These are phyloP conservation scores for Plasmopara halstedii DNA, from an alignment of 352 stramenopile genomes.

Conservation along the genomic window DNA sequence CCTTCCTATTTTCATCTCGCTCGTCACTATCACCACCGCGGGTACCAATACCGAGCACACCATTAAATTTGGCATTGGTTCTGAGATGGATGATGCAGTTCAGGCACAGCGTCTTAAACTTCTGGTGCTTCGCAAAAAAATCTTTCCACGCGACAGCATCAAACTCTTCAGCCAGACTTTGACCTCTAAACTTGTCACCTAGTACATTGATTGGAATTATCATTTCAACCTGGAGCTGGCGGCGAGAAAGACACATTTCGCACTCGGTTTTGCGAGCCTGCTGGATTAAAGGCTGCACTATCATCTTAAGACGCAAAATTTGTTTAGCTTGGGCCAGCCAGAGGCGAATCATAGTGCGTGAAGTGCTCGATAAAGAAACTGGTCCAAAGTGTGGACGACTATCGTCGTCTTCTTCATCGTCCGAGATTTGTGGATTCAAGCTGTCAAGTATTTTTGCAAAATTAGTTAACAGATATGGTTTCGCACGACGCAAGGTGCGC, in stretches of 20 bases:
- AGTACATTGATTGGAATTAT: conserved; percentile 89
- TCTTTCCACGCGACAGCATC: conserved; percentile 92
- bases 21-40: conserved; percentile 7
- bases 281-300: conserved; percentile 90
- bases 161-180: conserved; percentile 86
- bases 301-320: conserved; percentile 73
- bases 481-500: conserved; percentile 80
- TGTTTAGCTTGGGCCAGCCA: conserved; percentile 88
- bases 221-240: conserved; percentile 92
- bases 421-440: conserved; percentile 92
- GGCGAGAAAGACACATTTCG: conserved; percentile 90
- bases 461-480: conserved; percentile 94
- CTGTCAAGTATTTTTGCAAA: conserved; percentile 94
- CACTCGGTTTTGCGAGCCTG: conserved; percentile 89
- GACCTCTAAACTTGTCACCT: conserved; percentile 87
- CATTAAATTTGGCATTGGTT: conserved; percentile 22
- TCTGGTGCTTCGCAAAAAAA: conserved; percentile 91
- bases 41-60: conserved; percentile 16
- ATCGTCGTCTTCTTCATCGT: conserved; percentile 89
- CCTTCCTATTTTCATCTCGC: conserved; percentile 33
- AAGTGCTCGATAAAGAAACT: conserved; percentile 85
- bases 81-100: conserved; percentile 86
- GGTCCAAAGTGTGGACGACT: conserved; percentile 79
- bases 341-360: conserved; percentile 87
- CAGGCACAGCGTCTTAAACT: conserved; percentile 93